phyloP scores from a whole-genome alignment of 2,329 filamentous ascomycete genomes.

The Aspergillus sergii region DNA sequence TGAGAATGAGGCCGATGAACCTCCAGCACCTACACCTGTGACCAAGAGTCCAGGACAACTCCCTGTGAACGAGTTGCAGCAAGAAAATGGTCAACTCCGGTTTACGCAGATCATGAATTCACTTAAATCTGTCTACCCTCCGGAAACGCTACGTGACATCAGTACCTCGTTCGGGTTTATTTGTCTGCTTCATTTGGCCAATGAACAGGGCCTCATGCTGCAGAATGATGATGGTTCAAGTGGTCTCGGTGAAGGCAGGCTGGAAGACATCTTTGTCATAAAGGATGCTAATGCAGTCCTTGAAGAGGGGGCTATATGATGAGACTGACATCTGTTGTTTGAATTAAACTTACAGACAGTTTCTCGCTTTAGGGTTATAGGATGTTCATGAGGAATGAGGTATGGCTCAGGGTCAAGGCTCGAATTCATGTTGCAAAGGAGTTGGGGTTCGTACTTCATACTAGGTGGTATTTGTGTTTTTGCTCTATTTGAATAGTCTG shows the following conservation, averaged over 20 bases:
- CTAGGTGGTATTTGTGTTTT: conserved; percentile 4
- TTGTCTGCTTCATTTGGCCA: conserved; percentile 84
- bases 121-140: conserved; percentile 81
- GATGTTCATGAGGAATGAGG: conserved; percentile 18
- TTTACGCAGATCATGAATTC: conserved; percentile 94
- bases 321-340: not conserved
- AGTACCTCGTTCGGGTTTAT: conserved; percentile 95
- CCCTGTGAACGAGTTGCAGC: conserved; percentile 15
- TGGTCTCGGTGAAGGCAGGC: conserved; percentile 30
- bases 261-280: conserved; percentile 50
- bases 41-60: not conserved
- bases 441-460: conserved; percentile 18
- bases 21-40: conserved; percentile 39
- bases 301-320: conserved; percentile 36
- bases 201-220: conserved; percentile 86
- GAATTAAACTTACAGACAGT: conserved; percentile 12
- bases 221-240: conserved; percentile 57
- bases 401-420: conserved; percentile 14
- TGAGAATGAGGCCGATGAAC: conserved; percentile 31
- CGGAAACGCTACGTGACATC: conserved; percentile 86
- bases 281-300: conserved; percentile 44
- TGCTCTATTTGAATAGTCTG: not conserved
- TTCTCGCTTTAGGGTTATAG: conserved; percentile 1
- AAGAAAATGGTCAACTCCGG: conserved; percentile 60
- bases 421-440: conserved; percentile 15